Conservation (phyloP, 2,329 filamentous ascomycete genomes). For the Penicillium janthinellum region DNA sequence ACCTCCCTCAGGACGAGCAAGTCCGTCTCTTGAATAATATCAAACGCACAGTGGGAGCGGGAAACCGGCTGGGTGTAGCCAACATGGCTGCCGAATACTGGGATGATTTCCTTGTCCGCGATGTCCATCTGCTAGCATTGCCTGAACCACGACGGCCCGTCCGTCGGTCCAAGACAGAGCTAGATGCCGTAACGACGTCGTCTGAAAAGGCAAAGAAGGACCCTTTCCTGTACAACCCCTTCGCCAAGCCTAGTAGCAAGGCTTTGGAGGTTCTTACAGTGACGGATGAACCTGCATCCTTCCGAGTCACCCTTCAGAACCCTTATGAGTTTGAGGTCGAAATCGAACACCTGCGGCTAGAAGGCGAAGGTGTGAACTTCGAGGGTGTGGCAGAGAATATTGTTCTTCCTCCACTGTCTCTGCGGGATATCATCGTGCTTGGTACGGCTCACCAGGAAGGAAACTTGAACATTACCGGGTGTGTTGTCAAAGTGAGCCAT, state of each 20-base stretch:
- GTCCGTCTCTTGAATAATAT: conserved; percentile 82
- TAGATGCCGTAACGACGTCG: conserved; percentile 47
- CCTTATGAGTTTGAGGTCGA: conserved; percentile 92
- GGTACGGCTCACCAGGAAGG: conserved; percentile 71
- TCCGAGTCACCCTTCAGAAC: conserved; percentile 85
- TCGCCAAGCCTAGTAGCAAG: conserved; percentile 66
- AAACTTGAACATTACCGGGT: conserved; percentile 72
- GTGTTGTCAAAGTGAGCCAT: conserved; percentile 74
- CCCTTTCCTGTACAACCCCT: conserved; percentile 95
- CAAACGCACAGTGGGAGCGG: conserved; percentile 76
- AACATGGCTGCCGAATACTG: conserved; percentile 82
- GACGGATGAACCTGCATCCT: conserved; percentile 73
- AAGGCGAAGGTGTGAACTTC: conserved; percentile 73
- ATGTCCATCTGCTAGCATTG: conserved; percentile 68
- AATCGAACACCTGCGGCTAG: conserved; percentile 76
- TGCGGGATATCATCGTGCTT: conserved; percentile 73
- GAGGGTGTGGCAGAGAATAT: conserved; percentile 66
- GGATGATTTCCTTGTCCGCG: conserved; percentile 91
- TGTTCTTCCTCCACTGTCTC: conserved; percentile 76
- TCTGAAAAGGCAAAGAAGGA: conserved; percentile 56
- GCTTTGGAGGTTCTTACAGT: conserved; percentile 71
- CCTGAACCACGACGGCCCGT: conserved; percentile 64
- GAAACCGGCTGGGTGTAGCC: conserved; percentile 70
- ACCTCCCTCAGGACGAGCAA: conserved; percentile 80
- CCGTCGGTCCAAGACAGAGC: conserved; percentile 60